A percentile compares a stretch with the other conserved stretches of the same genome.
These are phyloP conservation scores for Nothophoma quercina DNA, from an alignment of 2,329 filamentous ascomycete species.

Conservation along the genomic window DNA sequence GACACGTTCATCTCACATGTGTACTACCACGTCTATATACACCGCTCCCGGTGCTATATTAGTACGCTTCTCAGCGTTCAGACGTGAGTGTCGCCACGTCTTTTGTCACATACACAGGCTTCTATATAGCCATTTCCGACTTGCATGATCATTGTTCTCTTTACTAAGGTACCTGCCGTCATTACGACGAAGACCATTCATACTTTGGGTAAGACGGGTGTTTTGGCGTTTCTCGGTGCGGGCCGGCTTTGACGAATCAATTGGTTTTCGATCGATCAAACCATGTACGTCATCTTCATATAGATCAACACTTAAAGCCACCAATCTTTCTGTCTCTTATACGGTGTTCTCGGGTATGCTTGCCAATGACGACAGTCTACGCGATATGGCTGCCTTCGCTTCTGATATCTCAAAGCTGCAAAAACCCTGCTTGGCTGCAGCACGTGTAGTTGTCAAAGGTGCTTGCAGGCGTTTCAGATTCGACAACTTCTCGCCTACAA, in stretches of 20 bases:
- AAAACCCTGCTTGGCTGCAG: too few relatives aligned
- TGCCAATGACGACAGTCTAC: too few relatives aligned
- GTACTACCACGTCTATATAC: constrained; percentile 2
- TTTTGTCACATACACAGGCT: constrained; percentile 5
- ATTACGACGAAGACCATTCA: background rate
- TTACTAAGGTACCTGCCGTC: background rate
- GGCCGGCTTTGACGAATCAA: background rate
- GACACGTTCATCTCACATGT: background rate
- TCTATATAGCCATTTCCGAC: background rate
- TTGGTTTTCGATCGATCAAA: background rate
- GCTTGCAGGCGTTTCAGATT: too few relatives aligned
- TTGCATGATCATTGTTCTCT: background rate
- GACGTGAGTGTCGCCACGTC: constrained; percentile 1
- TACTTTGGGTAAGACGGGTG: background rate
- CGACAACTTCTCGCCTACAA: too few relatives aligned
- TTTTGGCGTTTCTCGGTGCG: background rate
- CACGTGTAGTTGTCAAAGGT: too few relatives aligned
- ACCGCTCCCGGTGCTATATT: background rate
- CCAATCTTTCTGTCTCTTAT: background rate
- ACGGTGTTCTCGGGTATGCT: too few relatives aligned
- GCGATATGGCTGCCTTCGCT: too few relatives aligned
- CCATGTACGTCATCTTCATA: background rate
- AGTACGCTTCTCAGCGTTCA: constrained; percentile 2
- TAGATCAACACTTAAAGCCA: background rate
- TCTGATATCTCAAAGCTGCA: too few relatives aligned